Percentiles rank a stretch among this genome's conserved stretches.
Evolutionary conservation across 331 rosid species (phyloP).

Genomic region (Spiraea crenata): DNA sequence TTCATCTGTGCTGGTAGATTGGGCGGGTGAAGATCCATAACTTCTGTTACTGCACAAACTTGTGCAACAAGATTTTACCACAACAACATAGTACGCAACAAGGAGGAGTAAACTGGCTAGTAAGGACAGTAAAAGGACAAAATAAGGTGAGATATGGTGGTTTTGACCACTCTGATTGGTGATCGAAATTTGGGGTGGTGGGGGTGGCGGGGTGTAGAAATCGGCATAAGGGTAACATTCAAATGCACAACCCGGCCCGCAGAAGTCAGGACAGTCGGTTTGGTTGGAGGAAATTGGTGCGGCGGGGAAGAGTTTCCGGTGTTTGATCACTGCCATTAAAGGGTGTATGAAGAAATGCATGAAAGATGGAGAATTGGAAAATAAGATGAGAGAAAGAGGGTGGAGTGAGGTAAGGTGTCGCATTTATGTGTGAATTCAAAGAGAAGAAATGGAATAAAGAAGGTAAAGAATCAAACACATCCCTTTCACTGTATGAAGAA

Average conservation of each 20-base stretch:
- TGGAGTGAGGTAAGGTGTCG: slow-evolving; percentile 22
- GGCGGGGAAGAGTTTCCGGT: slow-evolving; percentile 53
- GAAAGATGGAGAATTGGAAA: slow-evolving; percentile 17
- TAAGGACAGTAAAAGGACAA: slow-evolving; percentile 43
- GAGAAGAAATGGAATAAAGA: slow-evolving; percentile 26
- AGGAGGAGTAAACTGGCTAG: slow-evolving; percentile 35
- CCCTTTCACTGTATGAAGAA: slow-evolving; percentile 28
- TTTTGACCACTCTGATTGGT: slow-evolving; percentile 10
- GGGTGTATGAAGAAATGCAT: slow-evolving; percentile 3
- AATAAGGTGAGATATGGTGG: slow-evolving; percentile 36
- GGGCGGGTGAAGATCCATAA: slow-evolving; percentile 20
- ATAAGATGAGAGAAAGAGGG: slow-evolving; percentile 11
- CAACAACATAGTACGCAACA: slow-evolving; percentile 46
- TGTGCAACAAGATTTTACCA: slow-evolving; percentile 47
- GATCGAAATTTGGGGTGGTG: slow-evolving; percentile 24
- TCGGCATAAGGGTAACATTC: slow-evolving; percentile 50
- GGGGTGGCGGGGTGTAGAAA: slow-evolving; percentile 41
- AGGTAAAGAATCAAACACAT: slow-evolving; percentile 25
- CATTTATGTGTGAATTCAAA: slow-evolving; percentile 31
- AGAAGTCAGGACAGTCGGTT: slow-evolving; percentile 47
- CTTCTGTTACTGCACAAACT: slow-evolving; percentile 31
- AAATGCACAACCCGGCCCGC: slow-evolving; percentile 47
- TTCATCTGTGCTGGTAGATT: slow-evolving; percentile 24
- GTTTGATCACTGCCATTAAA: slow-evolving; percentile 38
- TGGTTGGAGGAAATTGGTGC: slow-evolving; percentile 35